Evolutionary conservation across 805 yeast species (phyloP).

Genomic region (Lipomyces mesembrius): DNA sequence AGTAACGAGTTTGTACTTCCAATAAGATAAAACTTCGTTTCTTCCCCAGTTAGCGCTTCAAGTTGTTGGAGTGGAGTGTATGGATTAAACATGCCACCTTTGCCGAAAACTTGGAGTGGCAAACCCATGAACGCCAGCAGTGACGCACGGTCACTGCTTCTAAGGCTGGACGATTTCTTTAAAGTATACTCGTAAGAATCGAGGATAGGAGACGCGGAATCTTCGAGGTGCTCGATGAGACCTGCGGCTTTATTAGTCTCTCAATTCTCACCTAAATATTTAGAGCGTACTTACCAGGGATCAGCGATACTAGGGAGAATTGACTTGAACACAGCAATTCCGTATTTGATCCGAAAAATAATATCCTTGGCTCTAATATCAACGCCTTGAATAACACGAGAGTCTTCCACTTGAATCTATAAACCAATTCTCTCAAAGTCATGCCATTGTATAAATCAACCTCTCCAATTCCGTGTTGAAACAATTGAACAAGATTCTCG

Average conservation of each 20-base stretch:
- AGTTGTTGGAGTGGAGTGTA: constrained; percentile 93
- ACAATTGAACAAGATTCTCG: constrained; percentile 56
- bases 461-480: constrained; percentile 51
- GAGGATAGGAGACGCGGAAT: constrained; percentile 78
- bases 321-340: constrained; percentile 81
- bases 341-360: constrained; percentile 79
- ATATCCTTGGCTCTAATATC: constrained; percentile 70
- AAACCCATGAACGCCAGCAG: constrained; percentile 80
- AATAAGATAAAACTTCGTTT: constrained; percentile 67
- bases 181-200: constrained; percentile 58
- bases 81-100: constrained; percentile 88
- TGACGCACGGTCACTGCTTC: constrained; percentile 77
- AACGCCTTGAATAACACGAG: constrained; percentile 76
- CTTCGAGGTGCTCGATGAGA: constrained; percentile 69
- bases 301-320: constrained; percentile 77
- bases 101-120: constrained; percentile 83
- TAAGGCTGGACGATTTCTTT: constrained; percentile 66
- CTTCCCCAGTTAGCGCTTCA: constrained; percentile 64
- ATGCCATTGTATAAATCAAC: constrained; percentile 73
- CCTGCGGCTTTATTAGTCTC: constrained; percentile 13
- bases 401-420: constrained; percentile 61
- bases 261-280: background rate
- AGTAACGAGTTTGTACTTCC: constrained; percentile 89
- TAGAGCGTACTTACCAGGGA: constrained; percentile 59
- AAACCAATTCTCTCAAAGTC: constrained; percentile 66